Evolutionary conservation across 2,329 filamentous ascomycete genomes (phyloP).

Genomic region (Cordyceps tenuipes): DNA sequence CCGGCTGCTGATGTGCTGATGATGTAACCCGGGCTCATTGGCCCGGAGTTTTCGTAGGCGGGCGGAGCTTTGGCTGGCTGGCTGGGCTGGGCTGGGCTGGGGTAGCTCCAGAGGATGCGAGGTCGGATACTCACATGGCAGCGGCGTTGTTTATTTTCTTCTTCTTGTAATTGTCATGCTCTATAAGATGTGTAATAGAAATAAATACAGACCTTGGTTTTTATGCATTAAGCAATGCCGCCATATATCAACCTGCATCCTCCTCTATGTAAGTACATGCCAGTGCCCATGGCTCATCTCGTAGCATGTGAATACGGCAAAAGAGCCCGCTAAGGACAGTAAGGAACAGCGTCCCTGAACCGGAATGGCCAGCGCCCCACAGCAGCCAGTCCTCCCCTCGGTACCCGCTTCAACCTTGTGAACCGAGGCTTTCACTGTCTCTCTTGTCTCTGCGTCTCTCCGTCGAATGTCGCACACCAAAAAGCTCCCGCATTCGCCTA

Average conservation of each 20-base stretch:
- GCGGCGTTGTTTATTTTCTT: not conserved
- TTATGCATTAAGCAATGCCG: too few species aligned
- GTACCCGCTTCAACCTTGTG: not conserved
- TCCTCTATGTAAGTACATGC: too few species aligned
- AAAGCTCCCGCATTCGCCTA: not conserved
- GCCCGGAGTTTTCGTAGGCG: not conserved
- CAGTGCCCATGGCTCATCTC: not conserved
- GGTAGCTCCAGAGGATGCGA: not conserved
- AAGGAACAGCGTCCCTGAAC: not conserved
- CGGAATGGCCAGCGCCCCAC: conserved; percentile 3
- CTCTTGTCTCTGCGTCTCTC: not conserved
- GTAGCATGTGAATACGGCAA: not conserved
- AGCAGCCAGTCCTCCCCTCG: not conserved
- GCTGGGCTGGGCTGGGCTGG: not conserved
- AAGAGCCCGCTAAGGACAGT: not conserved
- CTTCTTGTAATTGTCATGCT: not conserved
- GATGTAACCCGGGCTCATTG: conserved; percentile 3
- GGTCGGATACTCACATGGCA: not conserved
- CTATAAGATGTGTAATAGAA: too few species aligned
- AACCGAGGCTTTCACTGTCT: not conserved
- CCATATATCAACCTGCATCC: not conserved
- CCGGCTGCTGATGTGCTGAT: not conserved
- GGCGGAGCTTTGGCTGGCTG: not conserved
- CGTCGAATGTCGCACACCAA: not conserved
- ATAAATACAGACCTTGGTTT: too few species aligned